Percentiles rank a stretch among this genome's conserved stretches.
Conservation (phyloP, 2,329 filamentous ascomycete genomes). For the Acrodontium crateriforme region DNA sequence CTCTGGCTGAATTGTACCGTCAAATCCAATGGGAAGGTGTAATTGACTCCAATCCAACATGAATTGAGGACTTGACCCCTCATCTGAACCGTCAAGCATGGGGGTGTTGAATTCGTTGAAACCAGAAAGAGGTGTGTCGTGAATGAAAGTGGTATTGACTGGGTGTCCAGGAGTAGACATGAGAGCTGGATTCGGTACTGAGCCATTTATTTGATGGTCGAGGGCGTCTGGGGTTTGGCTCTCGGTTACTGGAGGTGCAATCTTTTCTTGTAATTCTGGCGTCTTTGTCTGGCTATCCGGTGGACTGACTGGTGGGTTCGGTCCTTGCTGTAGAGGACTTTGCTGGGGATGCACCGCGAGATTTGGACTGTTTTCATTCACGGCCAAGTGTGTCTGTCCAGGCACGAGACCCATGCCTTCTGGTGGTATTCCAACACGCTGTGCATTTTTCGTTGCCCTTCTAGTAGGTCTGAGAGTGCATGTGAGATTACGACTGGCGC, state of each 20-base stretch:
- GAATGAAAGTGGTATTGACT: slow-evolving; percentile 29
- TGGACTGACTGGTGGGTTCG: slow-evolving; percentile 12
- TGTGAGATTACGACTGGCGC: slow-evolving; percentile 34
- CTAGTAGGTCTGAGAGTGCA: slow-evolving; percentile 36
- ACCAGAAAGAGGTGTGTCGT: slow-evolving; percentile 32
- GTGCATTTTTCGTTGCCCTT: slow-evolving; percentile 31
- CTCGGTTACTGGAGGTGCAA: slow-evolving; percentile 16
- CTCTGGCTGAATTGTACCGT: slow-evolving; percentile 29
- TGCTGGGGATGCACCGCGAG: too few relatives aligned
- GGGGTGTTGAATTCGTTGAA: slow-evolving; percentile 32
- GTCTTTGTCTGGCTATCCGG: slow-evolving; percentile 12
- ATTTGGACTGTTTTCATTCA: slow-evolving; percentile 19
- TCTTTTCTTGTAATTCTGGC: slow-evolving; percentile 17
- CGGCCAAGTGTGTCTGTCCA: slow-evolving; percentile 9
- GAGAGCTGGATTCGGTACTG: slow-evolving; percentile 6
- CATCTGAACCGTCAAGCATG: slow-evolving; percentile 27
- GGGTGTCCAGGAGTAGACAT: slow-evolving; percentile 17
- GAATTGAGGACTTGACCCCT: slow-evolving; percentile 31
- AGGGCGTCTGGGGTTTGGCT: slow-evolving; percentile 26
- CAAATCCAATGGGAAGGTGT: slow-evolving; percentile 31
- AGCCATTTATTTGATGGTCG: slow-evolving; percentile 26
- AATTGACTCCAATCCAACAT: slow-evolving; percentile 37
- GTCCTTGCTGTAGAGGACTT: slow-evolving; percentile 20
- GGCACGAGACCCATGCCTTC: slow-evolving; percentile 16
- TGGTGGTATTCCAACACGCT: slow-evolving; percentile 19